phyloP scores from a whole-genome alignment of 1,284 basidiomycete genomes.

The Athelia sp. region DNA sequence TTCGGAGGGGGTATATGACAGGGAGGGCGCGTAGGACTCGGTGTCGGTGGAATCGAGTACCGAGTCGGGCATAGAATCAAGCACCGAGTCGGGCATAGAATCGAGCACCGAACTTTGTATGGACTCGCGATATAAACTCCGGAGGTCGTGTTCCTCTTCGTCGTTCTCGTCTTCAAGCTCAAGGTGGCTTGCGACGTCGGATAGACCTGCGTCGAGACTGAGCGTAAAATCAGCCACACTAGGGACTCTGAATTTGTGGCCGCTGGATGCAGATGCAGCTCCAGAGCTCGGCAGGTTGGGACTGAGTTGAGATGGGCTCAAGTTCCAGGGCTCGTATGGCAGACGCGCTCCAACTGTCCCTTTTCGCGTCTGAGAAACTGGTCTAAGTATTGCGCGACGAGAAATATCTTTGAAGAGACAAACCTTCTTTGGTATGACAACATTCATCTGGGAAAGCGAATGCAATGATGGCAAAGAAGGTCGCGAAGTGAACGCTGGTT shows the following conservation, averaged over 20 bases:
- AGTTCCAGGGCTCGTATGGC: slow-evolving; percentile 58
- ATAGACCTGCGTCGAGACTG: not conserved
- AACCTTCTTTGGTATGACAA: slow-evolving; percentile 54
- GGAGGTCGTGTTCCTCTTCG: not conserved
- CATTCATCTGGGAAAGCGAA: slow-evolving; percentile 51
- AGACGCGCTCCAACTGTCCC: slow-evolving; percentile 56
- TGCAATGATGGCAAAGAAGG: slow-evolving; percentile 66
- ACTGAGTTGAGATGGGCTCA: slow-evolving; percentile 10
- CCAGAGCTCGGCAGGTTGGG: slow-evolving; percentile 3
- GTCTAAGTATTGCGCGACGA: slow-evolving; percentile 1
- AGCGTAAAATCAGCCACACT: not conserved
- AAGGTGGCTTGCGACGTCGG: not conserved
- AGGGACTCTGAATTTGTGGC: not conserved
- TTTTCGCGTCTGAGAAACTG: slow-evolving; percentile 40
- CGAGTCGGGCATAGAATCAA: slow-evolving; percentile 1
- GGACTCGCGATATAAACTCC: not conserved
- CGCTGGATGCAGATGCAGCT: not conserved
- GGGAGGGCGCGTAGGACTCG: slow-evolving; percentile 26
- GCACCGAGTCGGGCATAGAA: slow-evolving; percentile 8
- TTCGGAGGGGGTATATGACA: slow-evolving; percentile 22
- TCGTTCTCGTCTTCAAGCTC: not conserved
- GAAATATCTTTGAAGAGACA: slow-evolving; percentile 11
- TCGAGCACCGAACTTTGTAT: too few species aligned
- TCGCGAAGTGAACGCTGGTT: slow-evolving; percentile 51
- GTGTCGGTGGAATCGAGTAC: slow-evolving; percentile 14